A percentile compares a stretch with the other conserved stretches of the same genome.
phyloP scores from a whole-genome alignment of 768 basidiomycete genomes.

The Suillus paluster region DNA sequence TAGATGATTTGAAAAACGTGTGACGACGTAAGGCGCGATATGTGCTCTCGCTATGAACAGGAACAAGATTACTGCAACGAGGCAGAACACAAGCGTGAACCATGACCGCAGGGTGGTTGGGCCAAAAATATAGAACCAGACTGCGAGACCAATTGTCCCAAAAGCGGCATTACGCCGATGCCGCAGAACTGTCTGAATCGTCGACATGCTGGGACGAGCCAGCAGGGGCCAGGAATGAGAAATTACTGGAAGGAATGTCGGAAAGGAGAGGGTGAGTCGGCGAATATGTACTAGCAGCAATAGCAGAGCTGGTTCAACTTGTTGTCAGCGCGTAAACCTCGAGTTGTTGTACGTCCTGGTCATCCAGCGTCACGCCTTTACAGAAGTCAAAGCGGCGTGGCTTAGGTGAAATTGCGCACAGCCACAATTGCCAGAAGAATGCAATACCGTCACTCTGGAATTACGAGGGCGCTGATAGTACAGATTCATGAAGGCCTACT shows the following conservation, averaged over 20 bases:
- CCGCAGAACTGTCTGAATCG: neutral
- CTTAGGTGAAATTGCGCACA: neutral
- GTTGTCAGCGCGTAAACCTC: slow-evolving; percentile 2
- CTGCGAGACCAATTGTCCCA: neutral
- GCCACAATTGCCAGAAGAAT: neutral
- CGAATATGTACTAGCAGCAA: neutral
- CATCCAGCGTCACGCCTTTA: too few species aligned
- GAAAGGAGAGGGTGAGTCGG: slow-evolving; percentile 4
- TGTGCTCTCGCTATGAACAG: slow-evolving; percentile 67
- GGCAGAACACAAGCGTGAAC: slow-evolving; percentile 50
- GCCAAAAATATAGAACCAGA: slow-evolving; percentile 2
- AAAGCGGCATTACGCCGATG: neutral
- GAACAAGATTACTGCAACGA: slow-evolving; percentile 54
- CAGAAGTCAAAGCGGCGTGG: too few species aligned
- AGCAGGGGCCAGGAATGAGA: neutral
- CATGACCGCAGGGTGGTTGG: slow-evolving; percentile 34
- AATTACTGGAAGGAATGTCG: slow-evolving; percentile 1
- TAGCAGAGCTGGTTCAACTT: too few species aligned
- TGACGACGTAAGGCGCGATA: slow-evolving; percentile 66
- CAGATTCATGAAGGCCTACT: slow-evolving; percentile 14
- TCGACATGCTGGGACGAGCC: neutral
- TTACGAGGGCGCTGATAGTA: slow-evolving; percentile 7
- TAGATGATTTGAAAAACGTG: slow-evolving; percentile 60
- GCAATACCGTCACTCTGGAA: neutral
- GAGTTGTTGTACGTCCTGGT: slow-evolving; percentile 1